Evolutionary conservation across 106 monocot species (phyloP).

Genomic region (Acorus calamus): DNA sequence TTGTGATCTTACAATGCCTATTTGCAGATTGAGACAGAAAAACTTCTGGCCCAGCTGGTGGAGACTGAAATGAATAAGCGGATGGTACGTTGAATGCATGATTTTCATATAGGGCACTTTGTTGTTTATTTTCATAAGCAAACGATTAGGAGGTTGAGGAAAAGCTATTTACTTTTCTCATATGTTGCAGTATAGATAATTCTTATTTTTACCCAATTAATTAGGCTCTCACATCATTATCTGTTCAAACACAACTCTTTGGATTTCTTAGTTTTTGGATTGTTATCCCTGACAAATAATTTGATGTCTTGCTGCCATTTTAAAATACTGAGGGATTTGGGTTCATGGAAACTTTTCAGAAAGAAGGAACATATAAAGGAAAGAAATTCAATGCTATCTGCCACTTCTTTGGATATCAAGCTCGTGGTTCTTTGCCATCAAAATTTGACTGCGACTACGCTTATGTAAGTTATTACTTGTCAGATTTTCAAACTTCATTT

Average conservation of each 20-base stretch:
- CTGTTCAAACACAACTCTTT: no score
- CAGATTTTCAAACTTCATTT: not conserved
- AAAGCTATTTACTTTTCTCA: no score
- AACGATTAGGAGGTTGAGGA: no score
- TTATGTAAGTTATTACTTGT: slow-evolving; percentile 42
- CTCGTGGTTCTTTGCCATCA: slow-evolving; percentile 84
- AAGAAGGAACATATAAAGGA: slow-evolving; percentile 83
- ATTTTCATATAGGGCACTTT: not conserved
- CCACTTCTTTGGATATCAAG: slow-evolving; percentile 96
- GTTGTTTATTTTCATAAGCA: no score
- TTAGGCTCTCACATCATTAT: no score
- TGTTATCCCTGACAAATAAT: no score
- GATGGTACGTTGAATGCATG: slow-evolving; percentile 16
- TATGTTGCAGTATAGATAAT: no score
- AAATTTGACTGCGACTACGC: slow-evolving; percentile 96
- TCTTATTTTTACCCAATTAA: no score
- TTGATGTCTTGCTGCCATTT: no score
- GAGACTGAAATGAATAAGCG: slow-evolving; percentile 43
- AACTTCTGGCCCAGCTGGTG: slow-evolving; percentile 51
- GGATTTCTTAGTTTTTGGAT: no score
- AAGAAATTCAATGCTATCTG: slow-evolving; percentile 94
- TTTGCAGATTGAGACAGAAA: slow-evolving; percentile 57
- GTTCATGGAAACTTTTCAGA: slow-evolving; percentile 24
- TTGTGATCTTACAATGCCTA: not conserved
- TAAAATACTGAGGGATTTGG: no score